A percentile compares a stretch with the other conserved stretches of the same genome.
Conservation (phyloP, 2,329 filamentous ascomycete species). For the Diplodia sapinea region DNA sequence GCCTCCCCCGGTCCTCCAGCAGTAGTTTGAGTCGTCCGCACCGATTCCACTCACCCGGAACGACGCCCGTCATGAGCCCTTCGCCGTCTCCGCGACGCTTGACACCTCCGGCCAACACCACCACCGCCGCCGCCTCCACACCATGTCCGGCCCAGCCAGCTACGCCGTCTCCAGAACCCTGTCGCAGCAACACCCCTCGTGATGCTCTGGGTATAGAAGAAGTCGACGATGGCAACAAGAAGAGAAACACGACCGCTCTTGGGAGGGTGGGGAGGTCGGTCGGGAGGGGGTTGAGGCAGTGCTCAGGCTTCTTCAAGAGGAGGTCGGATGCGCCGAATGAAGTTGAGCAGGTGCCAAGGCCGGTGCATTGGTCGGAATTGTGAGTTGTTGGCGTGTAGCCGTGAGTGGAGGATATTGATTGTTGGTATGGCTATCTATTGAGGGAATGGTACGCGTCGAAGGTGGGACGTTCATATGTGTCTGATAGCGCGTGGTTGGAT, state of each 20-base stretch:
- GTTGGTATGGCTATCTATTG: not conserved
- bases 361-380: constrained; percentile 40
- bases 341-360: constrained; percentile 40
- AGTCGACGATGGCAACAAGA: not conserved
- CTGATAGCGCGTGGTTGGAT: too few relatives aligned
- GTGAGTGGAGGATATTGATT: too few relatives aligned
- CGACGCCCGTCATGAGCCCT: not conserved
- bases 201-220: not conserved
- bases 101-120: not conserved
- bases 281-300: not conserved
- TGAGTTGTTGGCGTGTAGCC: not conserved
- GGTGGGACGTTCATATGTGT: too few relatives aligned
- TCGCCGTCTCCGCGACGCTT: not conserved
- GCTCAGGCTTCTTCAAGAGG: constrained; percentile 2
- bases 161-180: not conserved
- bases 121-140: too few relatives aligned
- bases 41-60: not conserved
- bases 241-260: not conserved
- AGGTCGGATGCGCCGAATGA: constrained; percentile 32
- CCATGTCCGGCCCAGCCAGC: not conserved
- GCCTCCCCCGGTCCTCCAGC: constrained; percentile 5
- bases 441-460: too few relatives aligned
- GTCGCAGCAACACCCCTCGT: not conserved
- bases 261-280: not conserved
- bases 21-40: not conserved